Base-by-base conservation (phyloP, 1,139 yeast species). In the Geotrichum phurueaensis region DNA sequence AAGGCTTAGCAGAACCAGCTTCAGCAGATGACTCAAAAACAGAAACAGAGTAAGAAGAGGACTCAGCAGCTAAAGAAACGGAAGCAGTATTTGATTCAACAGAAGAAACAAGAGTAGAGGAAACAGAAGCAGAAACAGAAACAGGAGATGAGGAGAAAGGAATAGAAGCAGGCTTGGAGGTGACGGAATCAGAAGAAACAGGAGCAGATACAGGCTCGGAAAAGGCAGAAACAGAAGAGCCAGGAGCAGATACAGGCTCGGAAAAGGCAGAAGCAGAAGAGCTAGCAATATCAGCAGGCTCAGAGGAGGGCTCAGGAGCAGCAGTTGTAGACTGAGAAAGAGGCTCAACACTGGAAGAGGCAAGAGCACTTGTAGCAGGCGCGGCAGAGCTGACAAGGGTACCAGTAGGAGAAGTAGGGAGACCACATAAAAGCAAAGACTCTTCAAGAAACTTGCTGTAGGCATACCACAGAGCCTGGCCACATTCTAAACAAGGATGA, bases 401-500 rank as follows among this genome's bases (percentile, higher is more conserved):
- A n/a, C 27, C 54, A 33, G 54, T 25, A n/a, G 53, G 36, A n/a
- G 27, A 3, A 13, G 27, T 31, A n/a, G 23, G 39, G 29, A 25
- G 23, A 13, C 31, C 53, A 50, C 61, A 58, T 1, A 45, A 22
- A 1, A 23, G 55, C 48, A 58, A 31, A 23, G 58, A 33, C 15
- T 33, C 39, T 6, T 15, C 39, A 13, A 61, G 39, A 56, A 36
- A 61, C 15, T 33, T 53, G n/a, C 63, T 59, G 31, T 61, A 61
- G 33, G 56, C 59, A 3, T 22, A 15, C 63, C 63, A 61, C 33
- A 61, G 51, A 25, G 59, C 5, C 18, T 36, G 48, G 23, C 61
- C 63, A 20, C 63, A 61, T 29, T 47, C 60, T n/a, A 57, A 27
- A 56, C 63, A 61, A 27, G 49, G 33, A 20, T 51, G 53, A 51